A percentile compares a stretch with the other conserved stretches of the same genome.
Evolutionary conservation across 1,284 basidiomycete genomes (phyloP).

Genomic region (Pseudozyma flocculosa): DNA sequence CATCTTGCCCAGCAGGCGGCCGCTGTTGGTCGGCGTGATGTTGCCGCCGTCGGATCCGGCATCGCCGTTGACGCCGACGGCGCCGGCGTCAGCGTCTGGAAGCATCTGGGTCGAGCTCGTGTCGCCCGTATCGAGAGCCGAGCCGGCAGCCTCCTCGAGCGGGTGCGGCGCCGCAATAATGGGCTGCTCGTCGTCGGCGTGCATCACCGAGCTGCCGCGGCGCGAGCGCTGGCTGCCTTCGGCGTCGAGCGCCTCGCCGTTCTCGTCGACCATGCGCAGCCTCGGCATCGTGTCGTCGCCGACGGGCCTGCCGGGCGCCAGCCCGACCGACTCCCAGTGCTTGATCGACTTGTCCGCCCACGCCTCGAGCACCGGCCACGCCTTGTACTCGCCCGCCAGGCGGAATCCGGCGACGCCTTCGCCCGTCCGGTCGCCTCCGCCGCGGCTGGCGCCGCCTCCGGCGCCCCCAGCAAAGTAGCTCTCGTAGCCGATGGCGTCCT

Average conservation of each 20-base stretch:
- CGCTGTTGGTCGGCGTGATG: conserved; percentile 26
- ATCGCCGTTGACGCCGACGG: neutral
- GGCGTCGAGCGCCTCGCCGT: conserved; percentile 28
- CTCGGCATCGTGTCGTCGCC: conserved; percentile 18
- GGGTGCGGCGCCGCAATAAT: conserved; percentile 31
- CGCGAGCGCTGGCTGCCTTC: conserved; percentile 13
- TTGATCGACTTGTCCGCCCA: conserved; percentile 54
- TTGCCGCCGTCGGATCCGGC: conserved; percentile 5
- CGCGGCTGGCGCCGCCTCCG: conserved; percentile 40
- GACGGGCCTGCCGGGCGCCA: conserved; percentile 31
- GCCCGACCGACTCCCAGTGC: conserved; percentile 48
- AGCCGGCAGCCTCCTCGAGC: conserved; percentile 12
- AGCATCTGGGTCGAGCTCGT: conserved; percentile 7
- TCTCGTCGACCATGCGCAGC: conserved; percentile 25
- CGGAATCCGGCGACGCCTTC: conserved; percentile 46
- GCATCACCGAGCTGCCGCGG: conserved; percentile 1
- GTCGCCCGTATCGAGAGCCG: conserved; percentile 3
- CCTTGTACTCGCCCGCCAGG: conserved; percentile 49
- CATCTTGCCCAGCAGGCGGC: conserved; percentile 16
- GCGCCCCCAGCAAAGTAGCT: conserved; percentile 50
- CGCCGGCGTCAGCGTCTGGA: neutral
- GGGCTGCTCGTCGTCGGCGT: conserved; percentile 7
- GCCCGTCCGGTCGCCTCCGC: conserved; percentile 51
- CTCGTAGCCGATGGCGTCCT: conserved; percentile 54
- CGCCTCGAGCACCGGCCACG: conserved; percentile 55